A percentile compares a stretch with the other conserved stretches of the same genome.
phyloP scores from a whole-genome alignment of 2,329 filamentous ascomycete genomes.

The Colletotrichum tropicicola region DNA sequence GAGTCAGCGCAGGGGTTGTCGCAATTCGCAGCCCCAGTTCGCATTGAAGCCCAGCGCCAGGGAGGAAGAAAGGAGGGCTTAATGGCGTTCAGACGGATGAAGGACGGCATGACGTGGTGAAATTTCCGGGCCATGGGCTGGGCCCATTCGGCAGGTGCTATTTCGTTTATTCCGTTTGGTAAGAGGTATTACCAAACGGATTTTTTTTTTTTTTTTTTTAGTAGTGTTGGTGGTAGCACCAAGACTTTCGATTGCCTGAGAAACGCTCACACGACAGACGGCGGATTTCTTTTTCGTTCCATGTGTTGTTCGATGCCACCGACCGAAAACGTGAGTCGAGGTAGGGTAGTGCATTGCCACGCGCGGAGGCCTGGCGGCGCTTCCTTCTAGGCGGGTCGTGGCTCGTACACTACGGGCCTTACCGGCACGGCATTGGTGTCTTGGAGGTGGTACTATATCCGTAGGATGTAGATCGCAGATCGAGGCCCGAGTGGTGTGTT shows the following conservation, averaged over 20 bases:
- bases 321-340: not conserved
- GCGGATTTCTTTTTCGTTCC: not conserved
- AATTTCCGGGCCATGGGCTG: constrained; percentile 20
- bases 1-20: not conserved
- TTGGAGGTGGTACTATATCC: constrained; percentile 11
- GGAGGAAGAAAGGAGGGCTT: not conserved
- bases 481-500: not conserved
- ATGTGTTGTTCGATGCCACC: not conserved
- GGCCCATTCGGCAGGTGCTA: not conserved
- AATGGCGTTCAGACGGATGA: not conserved
- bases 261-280: not conserved
- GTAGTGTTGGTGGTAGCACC: not conserved
- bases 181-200: not conserved
- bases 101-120: constrained; percentile 26
- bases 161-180: not conserved
- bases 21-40: not conserved
- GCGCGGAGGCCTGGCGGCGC: not conserved
- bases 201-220: not conserved
- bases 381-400: not conserved
- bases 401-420: constrained; percentile 11
- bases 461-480: constrained; percentile 18
- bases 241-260: no score
- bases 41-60: constrained; percentile 14
- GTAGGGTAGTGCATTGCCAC: constrained; percentile 14
- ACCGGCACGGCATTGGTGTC: constrained; percentile 12